phyloP scores from a whole-genome alignment of 139 green algal genomes.

The Parachlorella kessleri region DNA sequence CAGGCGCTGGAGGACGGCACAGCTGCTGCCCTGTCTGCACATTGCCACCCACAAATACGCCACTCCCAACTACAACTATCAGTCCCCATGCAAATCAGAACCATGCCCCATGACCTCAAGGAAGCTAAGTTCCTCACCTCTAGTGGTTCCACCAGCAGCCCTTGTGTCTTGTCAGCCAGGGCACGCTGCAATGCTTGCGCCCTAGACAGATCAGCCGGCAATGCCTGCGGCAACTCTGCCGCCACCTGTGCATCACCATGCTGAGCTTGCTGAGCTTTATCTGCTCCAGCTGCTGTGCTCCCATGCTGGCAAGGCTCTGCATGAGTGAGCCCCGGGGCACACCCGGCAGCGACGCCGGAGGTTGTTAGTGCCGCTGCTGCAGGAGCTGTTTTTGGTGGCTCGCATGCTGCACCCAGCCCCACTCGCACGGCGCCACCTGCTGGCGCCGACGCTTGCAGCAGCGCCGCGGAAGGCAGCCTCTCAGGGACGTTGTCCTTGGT shows the following conservation, averaged over 20 bases:
- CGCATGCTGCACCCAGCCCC: background rate
- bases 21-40: no score
- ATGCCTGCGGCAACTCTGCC: background rate
- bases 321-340: no score
- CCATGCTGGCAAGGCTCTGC: background rate
- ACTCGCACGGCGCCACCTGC: background rate
- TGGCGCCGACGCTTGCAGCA: background rate
- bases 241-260: background rate
- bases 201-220: background rate
- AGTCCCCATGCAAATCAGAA: no score
- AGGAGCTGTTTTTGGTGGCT: background rate
- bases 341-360: no score
- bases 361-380: conserved; percentile 13
- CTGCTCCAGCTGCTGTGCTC: background rate
- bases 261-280: background rate
- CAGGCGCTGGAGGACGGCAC: no score
- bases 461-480: background rate
- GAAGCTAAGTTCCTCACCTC: background rate
- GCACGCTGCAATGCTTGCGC: background rate
- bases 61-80: no score
- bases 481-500: conserved; percentile 27
- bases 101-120: no score
- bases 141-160: background rate
- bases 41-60: no score
- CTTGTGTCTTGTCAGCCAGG: background rate